A percentile compares a stretch with the other conserved stretches of the same genome.
These are phyloP conservation scores for Didymellaceae sp. DNA, from an alignment of 2,329 filamentous ascomycete species.

Conservation along the genomic window DNA sequence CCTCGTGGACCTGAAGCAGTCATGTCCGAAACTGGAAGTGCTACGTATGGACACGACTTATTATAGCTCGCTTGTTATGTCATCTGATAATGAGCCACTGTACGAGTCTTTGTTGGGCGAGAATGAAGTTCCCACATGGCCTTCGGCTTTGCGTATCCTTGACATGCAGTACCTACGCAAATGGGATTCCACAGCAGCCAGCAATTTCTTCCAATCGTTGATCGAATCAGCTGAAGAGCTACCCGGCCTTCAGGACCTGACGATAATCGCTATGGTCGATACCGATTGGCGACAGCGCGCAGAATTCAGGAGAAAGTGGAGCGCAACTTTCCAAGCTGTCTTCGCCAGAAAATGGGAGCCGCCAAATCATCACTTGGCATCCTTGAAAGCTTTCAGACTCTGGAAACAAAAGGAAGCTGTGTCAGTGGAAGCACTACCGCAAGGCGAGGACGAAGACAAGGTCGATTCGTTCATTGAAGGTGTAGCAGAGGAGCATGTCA, in stretches of 20 bases:
- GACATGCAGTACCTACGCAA: conserved; percentile 80
- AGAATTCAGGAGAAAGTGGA: conserved; percentile 80
- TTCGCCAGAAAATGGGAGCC: conserved; percentile 63
- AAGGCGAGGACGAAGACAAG: conserved; percentile 17
- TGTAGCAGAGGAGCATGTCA: conserved; percentile 14
- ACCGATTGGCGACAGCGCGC: conserved; percentile 81
- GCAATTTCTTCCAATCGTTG: conserved; percentile 80
- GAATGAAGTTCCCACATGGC: conserved; percentile 78
- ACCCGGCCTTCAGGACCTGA: conserved; percentile 70
- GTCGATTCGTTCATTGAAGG: conserved; percentile 38
- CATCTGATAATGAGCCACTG: conserved; percentile 74
- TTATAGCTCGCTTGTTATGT: conserved; percentile 71
- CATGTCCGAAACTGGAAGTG: conserved; percentile 73
- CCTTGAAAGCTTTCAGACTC: conserved; percentile 51
- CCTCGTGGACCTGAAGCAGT: conserved; percentile 66
- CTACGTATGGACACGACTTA: conserved; percentile 82
- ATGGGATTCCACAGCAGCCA: conserved; percentile 72
- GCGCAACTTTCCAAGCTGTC: conserved; percentile 69
- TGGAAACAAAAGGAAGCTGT: conserved; percentile 41
- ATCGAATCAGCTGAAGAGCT: conserved; percentile 73
- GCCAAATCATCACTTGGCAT: conserved; percentile 54
- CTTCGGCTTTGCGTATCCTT: conserved; percentile 70
- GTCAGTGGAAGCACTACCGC: background rate
- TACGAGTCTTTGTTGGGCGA: conserved; percentile 71
- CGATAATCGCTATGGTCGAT: conserved; percentile 75